Base-by-base conservation (phyloP, 176 grass and related monocot genomes). In the Avena atlantica region DNA sequence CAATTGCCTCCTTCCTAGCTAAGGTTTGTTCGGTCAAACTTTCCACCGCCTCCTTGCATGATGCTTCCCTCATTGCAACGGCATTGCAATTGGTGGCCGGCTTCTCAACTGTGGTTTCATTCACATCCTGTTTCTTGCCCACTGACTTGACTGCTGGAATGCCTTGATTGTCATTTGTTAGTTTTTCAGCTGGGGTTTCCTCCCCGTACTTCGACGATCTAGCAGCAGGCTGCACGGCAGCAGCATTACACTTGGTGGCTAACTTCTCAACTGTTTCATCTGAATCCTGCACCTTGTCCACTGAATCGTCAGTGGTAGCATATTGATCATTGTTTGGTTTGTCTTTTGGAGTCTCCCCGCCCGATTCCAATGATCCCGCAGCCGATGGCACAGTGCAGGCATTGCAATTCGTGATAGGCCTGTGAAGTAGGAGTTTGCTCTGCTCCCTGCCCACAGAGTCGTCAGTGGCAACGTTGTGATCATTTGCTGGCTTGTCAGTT, bases 41-140 rank as follows among this genome's bases (percentile, higher is more conserved):
- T 67, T 34, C 70, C 36, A 20, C 60, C 44, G 27, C 70, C 57
- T 5, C 37, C 61, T 59, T 76, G 0, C 65, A 83, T 13, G 20
- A 53, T 4, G 80, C 37, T 36, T 74, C 80, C 60, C 29, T 19
- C 25, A 48, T 59, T n/a, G 2, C 27, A 76, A 36, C 21, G 5
- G 71, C 65, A 72, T 84, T 79, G 74, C 60, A 64, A 75, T 48
- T 24, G 23, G 37, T 5, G 17, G 40, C 20, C 8, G 21, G 66
- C 29, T 88, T 84, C 61, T 76, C 51, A 14, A 1, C 17, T 47
- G 23, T 34, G 29, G 58, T 29, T 86, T 49, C 83, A 42, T 50
- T 68, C 62, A 29, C 55, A 27, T 25, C 55, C 70, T 47, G 79
- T 16, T 45, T n/a, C 4, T 65, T 76, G 0, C 2, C 13, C 29